Conservation (phyloP, 1,139 yeast genomes). For the Geotrichum bryndzae region DNA sequence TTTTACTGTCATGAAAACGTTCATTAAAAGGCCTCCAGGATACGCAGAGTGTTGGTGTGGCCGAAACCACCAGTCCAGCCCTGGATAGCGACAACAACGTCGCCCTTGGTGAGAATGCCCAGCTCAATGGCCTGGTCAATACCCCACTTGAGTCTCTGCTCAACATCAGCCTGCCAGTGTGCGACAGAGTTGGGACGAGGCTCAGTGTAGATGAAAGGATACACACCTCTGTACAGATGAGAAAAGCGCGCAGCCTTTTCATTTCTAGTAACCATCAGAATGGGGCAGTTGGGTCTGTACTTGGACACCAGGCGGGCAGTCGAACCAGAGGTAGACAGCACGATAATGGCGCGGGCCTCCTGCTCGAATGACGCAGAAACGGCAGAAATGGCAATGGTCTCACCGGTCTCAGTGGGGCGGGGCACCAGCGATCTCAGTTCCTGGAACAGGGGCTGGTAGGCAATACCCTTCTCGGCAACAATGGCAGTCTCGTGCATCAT, state of each 20-base stretch:
- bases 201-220: constrained; percentile 81
- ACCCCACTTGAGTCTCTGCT: constrained; percentile 90
- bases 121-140: constrained; percentile 82
- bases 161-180: constrained; percentile 96
- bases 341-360: constrained; percentile 93
- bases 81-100: constrained; percentile 88
- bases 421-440: constrained; percentile 82
- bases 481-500: constrained; percentile 98
- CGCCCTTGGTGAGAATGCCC: constrained; percentile 83
- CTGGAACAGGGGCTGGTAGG: constrained; percentile 79
- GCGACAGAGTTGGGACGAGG: constrained; percentile 47
- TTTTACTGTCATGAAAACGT: neutral
- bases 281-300: constrained; percentile 96
- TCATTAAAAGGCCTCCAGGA: constrained; percentile 30
- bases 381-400: constrained; percentile 96
- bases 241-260: constrained; percentile 87
- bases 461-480: constrained; percentile 95
- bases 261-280: constrained; percentile 97
- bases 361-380: constrained; percentile 96
- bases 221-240: constrained; percentile 97
- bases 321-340: constrained; percentile 87
- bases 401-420: constrained; percentile 89
- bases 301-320: constrained; percentile 95
- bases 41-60: constrained; percentile 96
- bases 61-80: constrained; percentile 99